Percentiles rank a stretch among this genome's conserved stretches.
These are phyloP conservation scores for Fusarium hostae DNA, from an alignment of 2,329 filamentous ascomycete species.

Conservation along the genomic window DNA sequence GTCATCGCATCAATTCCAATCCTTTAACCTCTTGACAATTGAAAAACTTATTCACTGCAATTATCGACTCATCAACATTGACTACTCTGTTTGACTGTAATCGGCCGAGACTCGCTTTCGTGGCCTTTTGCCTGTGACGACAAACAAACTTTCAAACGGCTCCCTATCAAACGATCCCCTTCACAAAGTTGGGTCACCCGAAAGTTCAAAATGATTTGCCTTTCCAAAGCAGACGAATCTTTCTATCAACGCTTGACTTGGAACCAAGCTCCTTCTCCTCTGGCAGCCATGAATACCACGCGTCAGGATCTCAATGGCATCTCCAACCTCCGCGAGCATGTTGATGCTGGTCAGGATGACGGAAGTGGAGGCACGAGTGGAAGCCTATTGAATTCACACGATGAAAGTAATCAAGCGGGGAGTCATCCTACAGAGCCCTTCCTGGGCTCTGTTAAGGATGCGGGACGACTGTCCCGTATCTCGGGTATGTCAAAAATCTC, in stretches of 20 bases:
- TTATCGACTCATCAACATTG: conserved; percentile 7
- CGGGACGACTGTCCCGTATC: conserved; percentile 47
- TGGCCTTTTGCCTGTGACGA: conserved; percentile 17
- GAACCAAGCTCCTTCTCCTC: conserved; percentile 64
- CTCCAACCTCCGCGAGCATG: conserved; percentile 60
- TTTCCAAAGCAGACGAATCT: conserved; percentile 64
- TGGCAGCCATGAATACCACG: conserved; percentile 62
- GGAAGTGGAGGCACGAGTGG: conserved; percentile 43
- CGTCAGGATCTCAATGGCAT: conserved; percentile 67
- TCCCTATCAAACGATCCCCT: neutral
- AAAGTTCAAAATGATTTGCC: conserved; percentile 59
- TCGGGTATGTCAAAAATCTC: conserved; percentile 39
- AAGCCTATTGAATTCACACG: conserved; percentile 32
- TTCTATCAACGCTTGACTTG: conserved; percentile 59
- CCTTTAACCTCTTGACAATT: neutral
- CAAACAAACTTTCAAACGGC: conserved; percentile 9
- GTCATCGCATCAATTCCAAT: neutral
- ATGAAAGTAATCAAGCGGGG: conserved; percentile 43
- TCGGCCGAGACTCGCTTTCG: conserved; percentile 1
- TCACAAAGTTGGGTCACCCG: neutral
- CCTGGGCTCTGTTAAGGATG: conserved; percentile 33
- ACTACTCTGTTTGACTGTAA: conserved; percentile 3
- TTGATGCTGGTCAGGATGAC: conserved; percentile 51
- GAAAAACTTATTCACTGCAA: neutral
- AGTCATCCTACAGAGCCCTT: conserved; percentile 31